A percentile compares a stretch with the other conserved stretches of the same genome.
Conservation (phyloP, 2,329 filamentous ascomycete genomes). For the Talaromyces pinophilus region DNA sequence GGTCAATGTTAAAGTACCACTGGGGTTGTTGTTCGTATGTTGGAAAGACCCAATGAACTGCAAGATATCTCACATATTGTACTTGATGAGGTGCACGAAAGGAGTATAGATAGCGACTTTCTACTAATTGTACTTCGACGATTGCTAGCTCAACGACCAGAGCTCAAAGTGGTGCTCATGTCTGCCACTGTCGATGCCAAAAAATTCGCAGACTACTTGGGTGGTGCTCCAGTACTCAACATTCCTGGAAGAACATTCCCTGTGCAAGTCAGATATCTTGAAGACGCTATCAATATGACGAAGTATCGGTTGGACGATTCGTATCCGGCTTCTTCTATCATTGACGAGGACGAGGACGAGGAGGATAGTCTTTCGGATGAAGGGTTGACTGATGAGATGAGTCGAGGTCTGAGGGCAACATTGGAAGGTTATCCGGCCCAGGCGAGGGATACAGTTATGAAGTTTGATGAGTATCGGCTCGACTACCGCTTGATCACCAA, state of each 20-base stretch:
- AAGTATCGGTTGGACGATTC: constrained; percentile 71
- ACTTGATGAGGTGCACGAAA: constrained; percentile 96
- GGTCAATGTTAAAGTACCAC: constrained; percentile 48
- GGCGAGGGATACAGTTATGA: constrained; percentile 72
- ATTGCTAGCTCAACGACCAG: constrained; percentile 71
- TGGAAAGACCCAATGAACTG: constrained; percentile 84
- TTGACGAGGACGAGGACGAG: constrained; percentile 49
- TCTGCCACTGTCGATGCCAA: constrained; percentile 94
- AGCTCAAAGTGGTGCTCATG: constrained; percentile 94
- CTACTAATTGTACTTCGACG: constrained; percentile 87
- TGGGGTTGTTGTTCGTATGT: constrained; percentile 96
- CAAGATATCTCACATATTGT: constrained; percentile 89
- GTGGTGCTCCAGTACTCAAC: constrained; percentile 79
- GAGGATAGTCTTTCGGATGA: constrained; percentile 49
- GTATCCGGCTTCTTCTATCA: constrained; percentile 36
- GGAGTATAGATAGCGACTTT: constrained; percentile 95
- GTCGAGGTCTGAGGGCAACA: constrained; percentile 62
- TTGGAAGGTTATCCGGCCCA: constrained; percentile 72
- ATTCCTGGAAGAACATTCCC: constrained; percentile 94
- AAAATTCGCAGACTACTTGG: constrained; percentile 84
- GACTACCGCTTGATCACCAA: constrained; percentile 84
- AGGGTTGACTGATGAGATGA: constrained; percentile 51
- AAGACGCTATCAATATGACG: constrained; percentile 88
- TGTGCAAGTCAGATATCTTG: constrained; percentile 81
- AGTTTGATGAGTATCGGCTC: constrained; percentile 87